A percentile compares a stretch with the other conserved stretches of the same genome.
phyloP scores from a whole-genome alignment of 2,329 filamentous ascomycete genomes.

The Pleomassaria siparia region DNA sequence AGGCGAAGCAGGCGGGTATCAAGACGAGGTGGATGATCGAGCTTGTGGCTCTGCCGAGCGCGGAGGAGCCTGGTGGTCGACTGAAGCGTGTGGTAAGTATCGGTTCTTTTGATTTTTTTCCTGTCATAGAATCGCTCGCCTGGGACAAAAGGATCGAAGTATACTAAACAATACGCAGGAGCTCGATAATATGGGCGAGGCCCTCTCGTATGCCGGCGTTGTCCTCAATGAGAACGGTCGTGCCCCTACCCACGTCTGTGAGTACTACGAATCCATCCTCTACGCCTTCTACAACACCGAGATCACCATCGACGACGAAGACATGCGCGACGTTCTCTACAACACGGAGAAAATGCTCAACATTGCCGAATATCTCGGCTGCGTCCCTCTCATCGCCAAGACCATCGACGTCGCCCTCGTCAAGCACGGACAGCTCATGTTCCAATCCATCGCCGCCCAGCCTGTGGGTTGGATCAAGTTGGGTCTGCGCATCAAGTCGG shows the following conservation, averaged over 20 bases:
- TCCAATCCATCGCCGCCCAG: slow-evolving; percentile 45
- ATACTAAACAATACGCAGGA: slow-evolving; percentile 26
- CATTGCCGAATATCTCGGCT: slow-evolving; percentile 51
- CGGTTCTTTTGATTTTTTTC: background rate
- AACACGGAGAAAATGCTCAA: slow-evolving; percentile 46
- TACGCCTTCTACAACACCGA: slow-evolving; percentile 50
- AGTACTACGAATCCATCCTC: slow-evolving; percentile 48
- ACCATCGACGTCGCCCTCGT: slow-evolving; percentile 52
- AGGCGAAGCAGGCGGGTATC: slow-evolving; percentile 25
- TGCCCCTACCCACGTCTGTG: slow-evolving; percentile 27
- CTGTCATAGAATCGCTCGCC: no score
- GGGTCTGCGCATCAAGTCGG: slow-evolving; percentile 48
- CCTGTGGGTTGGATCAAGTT: slow-evolving; percentile 52
- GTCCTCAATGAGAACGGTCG: slow-evolving; percentile 42
- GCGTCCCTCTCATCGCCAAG: slow-evolving; percentile 46
- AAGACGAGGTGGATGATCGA: slow-evolving; percentile 38
- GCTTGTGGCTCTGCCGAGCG: slow-evolving; percentile 23
- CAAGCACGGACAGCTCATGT: slow-evolving; percentile 50
- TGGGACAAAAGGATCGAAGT: background rate
- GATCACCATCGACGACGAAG: slow-evolving; percentile 43
- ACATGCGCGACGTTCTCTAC: slow-evolving; percentile 43
- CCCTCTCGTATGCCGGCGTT: slow-evolving; percentile 16
- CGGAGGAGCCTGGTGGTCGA: slow-evolving; percentile 21
- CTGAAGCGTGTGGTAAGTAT: slow-evolving; percentile 32
- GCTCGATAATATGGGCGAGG: slow-evolving; percentile 37